These are phyloP conservation scores for Coemansia sp. DNA, from an alignment of 192 early-diverging fungal species.

Conservation along the genomic window DNA sequence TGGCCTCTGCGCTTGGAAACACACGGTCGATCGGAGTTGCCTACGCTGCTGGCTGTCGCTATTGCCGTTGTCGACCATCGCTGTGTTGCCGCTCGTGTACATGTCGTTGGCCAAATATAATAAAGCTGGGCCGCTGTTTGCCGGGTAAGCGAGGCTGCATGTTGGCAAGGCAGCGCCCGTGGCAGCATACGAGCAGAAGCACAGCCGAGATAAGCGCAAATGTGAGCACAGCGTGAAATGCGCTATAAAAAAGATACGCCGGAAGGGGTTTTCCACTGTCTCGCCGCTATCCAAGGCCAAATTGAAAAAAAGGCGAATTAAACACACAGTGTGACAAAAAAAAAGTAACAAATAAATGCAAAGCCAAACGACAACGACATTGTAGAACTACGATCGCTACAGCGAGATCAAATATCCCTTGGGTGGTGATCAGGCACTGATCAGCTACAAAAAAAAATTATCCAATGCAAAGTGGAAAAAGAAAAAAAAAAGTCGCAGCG, in stretches of 20 bases:
- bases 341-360: background rate
- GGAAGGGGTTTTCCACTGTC: background rate
- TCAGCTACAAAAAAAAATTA: slow-evolving; percentile 7
- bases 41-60: background rate
- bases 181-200: slow-evolving; percentile 12
- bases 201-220: background rate
- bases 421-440: background rate
- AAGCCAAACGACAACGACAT: background rate
- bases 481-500: slow-evolving; percentile 4
- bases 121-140: background rate
- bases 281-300: background rate
- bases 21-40: background rate
- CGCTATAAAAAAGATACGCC: background rate
- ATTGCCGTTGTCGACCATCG: slow-evolving; percentile 4
- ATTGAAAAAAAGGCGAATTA: background rate
- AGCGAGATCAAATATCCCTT: background rate
- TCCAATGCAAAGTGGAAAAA: background rate
- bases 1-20: background rate
- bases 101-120: background rate
- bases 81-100: background rate
- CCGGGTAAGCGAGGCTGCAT: slow-evolving; percentile 11
- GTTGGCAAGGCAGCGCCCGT: slow-evolving; percentile 23
- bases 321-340: background rate
- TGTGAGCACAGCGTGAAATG: background rate
- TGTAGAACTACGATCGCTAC: background rate